A percentile compares a stretch with the other conserved stretches of the same genome.
Evolutionary conservation across 768 basidiomycete species (phyloP).

Genomic region (Polyporus arcularius): DNA sequence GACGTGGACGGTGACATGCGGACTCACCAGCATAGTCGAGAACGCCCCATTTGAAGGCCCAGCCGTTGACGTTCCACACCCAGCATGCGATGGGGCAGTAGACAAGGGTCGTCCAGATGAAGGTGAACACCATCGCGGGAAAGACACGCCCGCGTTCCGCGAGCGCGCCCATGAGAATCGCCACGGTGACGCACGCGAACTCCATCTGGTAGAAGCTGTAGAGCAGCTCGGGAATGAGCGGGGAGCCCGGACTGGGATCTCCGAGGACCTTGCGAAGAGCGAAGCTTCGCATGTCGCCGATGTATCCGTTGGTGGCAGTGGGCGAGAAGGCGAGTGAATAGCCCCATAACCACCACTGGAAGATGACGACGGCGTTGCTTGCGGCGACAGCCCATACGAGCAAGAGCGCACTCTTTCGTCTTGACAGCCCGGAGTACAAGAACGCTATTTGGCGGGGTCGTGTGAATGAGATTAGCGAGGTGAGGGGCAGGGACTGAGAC

Average conservation of each 20-base stretch:
- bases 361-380: slow-evolving; percentile 72
- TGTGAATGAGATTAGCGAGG: neutral
- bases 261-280: slow-evolving; percentile 72
- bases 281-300: slow-evolving; percentile 80
- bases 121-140: slow-evolving; percentile 79
- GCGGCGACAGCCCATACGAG: slow-evolving; percentile 77
- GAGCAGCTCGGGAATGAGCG: slow-evolving; percentile 78
- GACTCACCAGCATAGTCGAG: slow-evolving; percentile 81
- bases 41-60: slow-evolving; percentile 84
- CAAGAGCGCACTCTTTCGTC: slow-evolving; percentile 70
- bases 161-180: slow-evolving; percentile 74
- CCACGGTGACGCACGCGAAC: slow-evolving; percentile 81
- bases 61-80: slow-evolving; percentile 81
- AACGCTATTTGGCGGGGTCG: slow-evolving; percentile 62
- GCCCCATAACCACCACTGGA: slow-evolving; percentile 84
- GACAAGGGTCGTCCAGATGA: slow-evolving; percentile 84
- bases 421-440: slow-evolving; percentile 70
- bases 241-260: slow-evolving; percentile 75
- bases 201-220: slow-evolving; percentile 90
- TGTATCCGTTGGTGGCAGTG: slow-evolving; percentile 71
- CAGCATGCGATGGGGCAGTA: slow-evolving; percentile 89
- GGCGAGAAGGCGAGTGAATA: slow-evolving; percentile 86
- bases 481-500: slow-evolving; percentile 13
- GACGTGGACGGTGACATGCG: slow-evolving; percentile 16
- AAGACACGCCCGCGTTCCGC: slow-evolving; percentile 87